Base-by-base conservation (phyloP, 768 basidiomycete species). In the Chlorophyllum brunneum region DNA sequence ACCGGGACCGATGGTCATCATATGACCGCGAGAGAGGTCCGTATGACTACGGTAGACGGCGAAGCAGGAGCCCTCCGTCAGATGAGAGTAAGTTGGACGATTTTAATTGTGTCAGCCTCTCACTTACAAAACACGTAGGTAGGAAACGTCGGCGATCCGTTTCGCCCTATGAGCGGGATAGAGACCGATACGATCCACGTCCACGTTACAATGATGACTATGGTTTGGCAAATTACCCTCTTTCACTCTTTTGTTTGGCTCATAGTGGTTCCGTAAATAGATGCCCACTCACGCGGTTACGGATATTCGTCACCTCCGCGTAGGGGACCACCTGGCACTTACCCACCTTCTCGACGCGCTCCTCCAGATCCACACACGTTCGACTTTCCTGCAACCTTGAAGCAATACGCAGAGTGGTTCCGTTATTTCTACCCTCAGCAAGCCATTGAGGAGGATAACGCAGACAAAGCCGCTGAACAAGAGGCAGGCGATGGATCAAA, bases 401-500 rank as follows among this genome's bases (percentile, higher is more conserved):
- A 91, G 68, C 87, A 91, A 59, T 92, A 84, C 58, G 88, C 88
- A 2, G 90, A 92, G 59, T 92, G 91, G 91, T 92, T 91, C 67
- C 81, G 91, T 30, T 86, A 76, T 62, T 82, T 70, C 56, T 85
- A 80, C 60, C 85, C 89, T 5, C 80, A 85, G 56, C 81, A 87
- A 63, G 90, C 88, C 13, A 75, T 76, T 5, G 88, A 92, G 56
- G 92, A 93, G 68, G 91, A 94, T 62, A 84, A 76, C 45, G 82
- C 83, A 41, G 90, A 91, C 72, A 90, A 90, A 62, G 86, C 82
- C 44, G 88, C 88, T 11, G 89, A 92, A 60, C 84, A 85, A 65
- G 86, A 89, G 65, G 88, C 88, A 6, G 88, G 82, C 15, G 85
- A 91, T 61, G 88, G 88, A 31, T 77, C 83, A 23, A 90, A 88